Conservation (phyloP, 805 yeast species). For the Saturnispora gosingensis region DNA sequence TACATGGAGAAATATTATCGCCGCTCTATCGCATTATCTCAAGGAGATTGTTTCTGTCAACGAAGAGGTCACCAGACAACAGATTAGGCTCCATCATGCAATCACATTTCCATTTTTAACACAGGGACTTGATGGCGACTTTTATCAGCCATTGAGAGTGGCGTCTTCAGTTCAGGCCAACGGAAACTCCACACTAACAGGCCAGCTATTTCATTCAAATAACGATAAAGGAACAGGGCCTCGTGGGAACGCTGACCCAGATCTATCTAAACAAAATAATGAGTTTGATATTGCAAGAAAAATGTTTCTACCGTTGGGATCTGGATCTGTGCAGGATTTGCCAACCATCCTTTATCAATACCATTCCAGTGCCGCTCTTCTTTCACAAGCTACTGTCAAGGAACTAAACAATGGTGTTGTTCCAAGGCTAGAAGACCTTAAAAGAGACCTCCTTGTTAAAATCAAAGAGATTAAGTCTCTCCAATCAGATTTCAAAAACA, state of each 20-base stretch:
- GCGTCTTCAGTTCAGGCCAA: slow-evolving; percentile 8
- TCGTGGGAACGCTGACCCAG: slow-evolving; percentile 10
- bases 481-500: slow-evolving; percentile 76
- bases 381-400: slow-evolving; percentile 49
- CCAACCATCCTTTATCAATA: slow-evolving; percentile 51
- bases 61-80: slow-evolving; percentile 82
- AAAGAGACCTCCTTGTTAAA: slow-evolving; percentile 70
- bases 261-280: slow-evolving; percentile 19
- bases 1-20: slow-evolving; percentile 77
- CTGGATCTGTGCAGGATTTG: slow-evolving; percentile 73
- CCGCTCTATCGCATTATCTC: slow-evolving; percentile 64
- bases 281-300: slow-evolving; percentile 31
- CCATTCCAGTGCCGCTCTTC: slow-evolving; percentile 50
- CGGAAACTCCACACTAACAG: slow-evolving; percentile 5
- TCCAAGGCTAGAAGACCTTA: slow-evolving; percentile 58
- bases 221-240: slow-evolving; percentile 6
- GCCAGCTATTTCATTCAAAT: slow-evolving; percentile 9
- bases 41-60: slow-evolving; percentile 76
- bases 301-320: slow-evolving; percentile 69
- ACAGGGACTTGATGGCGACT: slow-evolving; percentile 32
- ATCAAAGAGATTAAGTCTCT: slow-evolving; percentile 80
- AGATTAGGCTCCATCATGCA: slow-evolving; percentile 71
- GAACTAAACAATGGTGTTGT: slow-evolving; percentile 54
- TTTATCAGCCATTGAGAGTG: slow-evolving; percentile 29
- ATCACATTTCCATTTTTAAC: slow-evolving; percentile 46